A percentile compares a stretch with the other conserved stretches of the same genome.
These are phyloP conservation scores for Nasturtium officinale DNA, from an alignment of 345 rosid genomes.

Conservation along the genomic window DNA sequence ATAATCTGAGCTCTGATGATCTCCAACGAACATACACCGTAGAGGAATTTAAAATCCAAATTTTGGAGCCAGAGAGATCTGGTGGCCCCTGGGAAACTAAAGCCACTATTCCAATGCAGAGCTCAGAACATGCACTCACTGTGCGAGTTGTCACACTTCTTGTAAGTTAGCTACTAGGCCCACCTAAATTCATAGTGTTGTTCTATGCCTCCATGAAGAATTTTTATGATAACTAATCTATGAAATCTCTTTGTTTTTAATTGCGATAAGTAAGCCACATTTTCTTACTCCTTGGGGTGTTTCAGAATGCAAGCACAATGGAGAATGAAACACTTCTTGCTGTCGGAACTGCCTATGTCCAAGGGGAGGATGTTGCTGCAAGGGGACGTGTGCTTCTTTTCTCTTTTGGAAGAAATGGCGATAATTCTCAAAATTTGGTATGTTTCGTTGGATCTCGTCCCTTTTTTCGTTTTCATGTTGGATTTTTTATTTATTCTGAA, in stretches of 20 bases:
- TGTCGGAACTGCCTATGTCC: constrained; percentile 94
- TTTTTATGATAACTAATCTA: constrained; percentile 17
- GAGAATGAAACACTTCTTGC: constrained; percentile 94
- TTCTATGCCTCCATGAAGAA: constrained; percentile 21
- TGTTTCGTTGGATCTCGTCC: background rate
- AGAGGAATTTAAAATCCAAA: constrained; percentile 91
- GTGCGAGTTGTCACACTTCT: constrained; percentile 85
- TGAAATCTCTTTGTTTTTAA: constrained; percentile 1
- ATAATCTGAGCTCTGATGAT: constrained; percentile 75
- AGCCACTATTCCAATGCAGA: constrained; percentile 95
- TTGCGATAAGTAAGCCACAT: constrained; percentile 26
- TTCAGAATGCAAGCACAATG: constrained; percentile 76
- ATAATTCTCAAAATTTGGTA: constrained; percentile 73
- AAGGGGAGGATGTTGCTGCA: constrained; percentile 99
- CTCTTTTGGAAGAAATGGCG: constrained; percentile 66
- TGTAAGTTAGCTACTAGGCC: constrained; percentile 59
- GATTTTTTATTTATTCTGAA: constrained; percentile 29
- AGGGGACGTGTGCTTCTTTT: constrained; percentile 93
- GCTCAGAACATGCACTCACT: constrained; percentile 89
- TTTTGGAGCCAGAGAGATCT: constrained; percentile 81
- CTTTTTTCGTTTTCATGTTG: constrained; percentile 17
- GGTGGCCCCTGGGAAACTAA: constrained; percentile 94
- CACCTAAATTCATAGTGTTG: constrained; percentile 14
- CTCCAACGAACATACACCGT: constrained; percentile 70
- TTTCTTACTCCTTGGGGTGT: constrained; percentile 31